phyloP scores from a whole-genome alignment of 768 basidiomycete genomes.

The Myochromella boudieri region DNA sequence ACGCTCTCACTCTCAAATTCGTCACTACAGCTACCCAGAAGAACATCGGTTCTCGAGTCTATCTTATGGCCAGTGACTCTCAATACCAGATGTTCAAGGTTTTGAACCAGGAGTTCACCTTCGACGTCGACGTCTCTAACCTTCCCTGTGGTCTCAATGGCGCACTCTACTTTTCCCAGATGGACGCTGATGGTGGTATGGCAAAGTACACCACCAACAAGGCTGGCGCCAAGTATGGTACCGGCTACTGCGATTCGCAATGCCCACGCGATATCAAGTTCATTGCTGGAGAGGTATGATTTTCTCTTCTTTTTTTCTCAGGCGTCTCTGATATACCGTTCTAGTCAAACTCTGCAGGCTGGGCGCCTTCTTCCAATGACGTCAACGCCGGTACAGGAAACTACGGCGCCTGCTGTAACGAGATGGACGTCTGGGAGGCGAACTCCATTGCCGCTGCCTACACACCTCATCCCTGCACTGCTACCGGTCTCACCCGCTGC shows the following conservation, averaged over 20 bases:
- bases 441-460: slow-evolving; percentile 50
- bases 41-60: slow-evolving; percentile 45
- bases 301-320: neutral
- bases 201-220: slow-evolving; percentile 50
- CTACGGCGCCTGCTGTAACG: slow-evolving; percentile 52
- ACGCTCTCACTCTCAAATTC: slow-evolving; percentile 49
- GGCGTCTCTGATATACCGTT: neutral
- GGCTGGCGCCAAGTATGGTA: slow-evolving; percentile 48
- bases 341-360: slow-evolving; percentile 47
- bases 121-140: slow-evolving; percentile 60
- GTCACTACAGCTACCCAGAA: slow-evolving; percentile 34
- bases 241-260: slow-evolving; percentile 43
- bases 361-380: slow-evolving; percentile 35
- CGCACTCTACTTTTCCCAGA: slow-evolving; percentile 32
- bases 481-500: slow-evolving; percentile 42
- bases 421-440: slow-evolving; percentile 65
- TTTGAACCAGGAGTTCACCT: slow-evolving; percentile 59
- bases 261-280: slow-evolving; percentile 61
- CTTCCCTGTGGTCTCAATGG: slow-evolving; percentile 56
- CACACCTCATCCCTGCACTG: slow-evolving; percentile 53
- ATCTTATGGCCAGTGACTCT: slow-evolving; percentile 48
- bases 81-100: slow-evolving; percentile 46
- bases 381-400: slow-evolving; percentile 46
- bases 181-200: slow-evolving; percentile 55
- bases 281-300: slow-evolving; percentile 51